Evolutionary conservation across 2,329 filamentous ascomycete species (phyloP).

Genomic region (Colletotrichum melonis): DNA sequence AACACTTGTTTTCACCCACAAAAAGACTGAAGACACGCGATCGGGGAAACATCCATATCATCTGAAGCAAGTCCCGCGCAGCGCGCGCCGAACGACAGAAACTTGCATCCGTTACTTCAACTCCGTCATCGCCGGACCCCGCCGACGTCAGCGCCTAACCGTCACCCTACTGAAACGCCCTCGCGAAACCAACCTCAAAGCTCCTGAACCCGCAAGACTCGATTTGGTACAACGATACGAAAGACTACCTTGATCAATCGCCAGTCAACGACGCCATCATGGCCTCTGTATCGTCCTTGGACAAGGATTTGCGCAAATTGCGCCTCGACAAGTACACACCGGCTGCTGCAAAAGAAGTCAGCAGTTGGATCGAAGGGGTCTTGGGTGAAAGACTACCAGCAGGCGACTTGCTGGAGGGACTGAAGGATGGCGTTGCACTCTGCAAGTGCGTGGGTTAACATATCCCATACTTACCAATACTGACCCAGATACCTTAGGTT

Average conservation of each 20-base stretch:
- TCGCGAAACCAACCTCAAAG: conserved; percentile 20
- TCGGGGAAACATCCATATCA: conserved; percentile 4
- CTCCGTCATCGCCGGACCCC: conserved; percentile 30
- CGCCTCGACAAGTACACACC: conserved; percentile 95
- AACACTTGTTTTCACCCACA: neutral
- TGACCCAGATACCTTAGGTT: conserved; percentile 65
- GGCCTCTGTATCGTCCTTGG: conserved; percentile 93
- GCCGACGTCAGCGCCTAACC: conserved; percentile 35
- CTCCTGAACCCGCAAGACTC: neutral
- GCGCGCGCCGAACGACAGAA: conserved; percentile 11
- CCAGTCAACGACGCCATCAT: conserved; percentile 58
- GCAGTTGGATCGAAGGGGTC: conserved; percentile 85
- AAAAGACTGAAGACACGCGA: neutral
- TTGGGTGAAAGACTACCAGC: conserved; percentile 79
- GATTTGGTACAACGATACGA: neutral
- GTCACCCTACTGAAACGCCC: conserved; percentile 31
- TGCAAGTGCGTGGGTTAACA: conserved; percentile 77
- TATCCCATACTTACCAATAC: conserved; percentile 21
- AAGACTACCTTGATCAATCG: neutral
- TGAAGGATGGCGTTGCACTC: conserved; percentile 91
- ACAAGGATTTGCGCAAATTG: conserved; percentile 94
- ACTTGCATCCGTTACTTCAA: neutral
- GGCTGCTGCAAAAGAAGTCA: conserved; percentile 86
- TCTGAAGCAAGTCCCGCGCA: conserved; percentile 18
- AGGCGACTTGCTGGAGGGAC: conserved; percentile 82